Evolutionary conservation across 2,329 filamentous ascomycete species (phyloP), one percentile per base, ranked within the genome.

Genomic region (Aureobasidium sp.): DNA sequence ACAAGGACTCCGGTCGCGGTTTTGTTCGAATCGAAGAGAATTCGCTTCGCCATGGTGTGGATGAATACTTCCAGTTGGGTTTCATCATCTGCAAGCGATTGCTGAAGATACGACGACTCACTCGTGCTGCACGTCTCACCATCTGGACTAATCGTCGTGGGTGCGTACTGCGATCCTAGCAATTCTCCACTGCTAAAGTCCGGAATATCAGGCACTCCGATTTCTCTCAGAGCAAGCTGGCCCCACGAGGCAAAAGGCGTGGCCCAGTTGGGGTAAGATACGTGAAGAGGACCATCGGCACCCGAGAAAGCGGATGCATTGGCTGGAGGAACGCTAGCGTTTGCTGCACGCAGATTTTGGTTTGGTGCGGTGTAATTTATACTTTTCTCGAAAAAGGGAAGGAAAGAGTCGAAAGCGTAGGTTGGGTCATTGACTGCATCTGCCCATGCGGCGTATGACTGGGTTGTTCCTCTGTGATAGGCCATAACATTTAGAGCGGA

Each of bases 371-470:
- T 66, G 31, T 66, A 63, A 19, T 62, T 61, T 3, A 64, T n/a
- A 29, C 59, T 63, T 29, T 62, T 60, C 50, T 69, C 17, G 63
- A 66, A 66, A 54, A 63, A 66, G 49, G 64, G 59, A 61, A 70
- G 43, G 38, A 70, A 40, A 47, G 69, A 67, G 45, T 64, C 61
- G 46, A 66, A 72, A 3, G 61, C 63, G 40, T 70, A 70, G 49
- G 69, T 62, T 33, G 70, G 37, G 50, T 75, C 73, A 3, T 64
- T 70, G 7, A 74, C 71, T 33, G 67, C 63, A 45, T 74, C 67
- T 0, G 72, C 73, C 74, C 74, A 75, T 49, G 60, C 60, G 53
- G 71, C 65, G 60, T 72, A 66, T 17, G 67, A 66, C 7, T 65
- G 69, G 15, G 61, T 63, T 2, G 71, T 74, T 3, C 68, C 66